These are phyloP conservation scores for Venturia oleaginea DNA, from an alignment of 2,329 filamentous ascomycete genomes.

Conservation along the genomic window DNA sequence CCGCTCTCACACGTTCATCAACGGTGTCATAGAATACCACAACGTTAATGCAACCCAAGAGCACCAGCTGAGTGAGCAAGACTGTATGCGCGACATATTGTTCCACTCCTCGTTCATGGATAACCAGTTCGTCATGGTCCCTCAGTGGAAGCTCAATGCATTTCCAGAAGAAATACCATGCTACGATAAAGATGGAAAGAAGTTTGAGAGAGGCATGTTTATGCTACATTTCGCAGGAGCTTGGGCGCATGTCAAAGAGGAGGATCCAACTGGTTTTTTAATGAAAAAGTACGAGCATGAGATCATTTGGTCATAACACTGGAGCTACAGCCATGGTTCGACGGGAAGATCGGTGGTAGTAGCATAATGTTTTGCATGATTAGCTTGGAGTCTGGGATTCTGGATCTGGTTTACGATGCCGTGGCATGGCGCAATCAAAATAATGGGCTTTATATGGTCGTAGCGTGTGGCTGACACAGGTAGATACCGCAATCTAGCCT, in stretches of 20 bases:
- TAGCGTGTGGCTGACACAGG: too few species aligned
- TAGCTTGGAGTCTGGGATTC: background rate
- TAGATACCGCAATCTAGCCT: background rate
- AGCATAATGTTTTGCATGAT: background rate
- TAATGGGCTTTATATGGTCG: too few species aligned
- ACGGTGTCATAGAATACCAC: conserved; percentile 22
- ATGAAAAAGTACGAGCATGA: conserved; percentile 11
- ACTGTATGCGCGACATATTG: conserved; percentile 28
- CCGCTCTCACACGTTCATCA: conserved; percentile 27
- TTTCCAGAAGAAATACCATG: conserved; percentile 33
- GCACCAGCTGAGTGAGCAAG: conserved; percentile 29
- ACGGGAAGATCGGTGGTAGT: background rate
- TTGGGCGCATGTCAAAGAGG: conserved; percentile 30
- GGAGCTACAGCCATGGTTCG: background rate
- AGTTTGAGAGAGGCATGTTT: conserved; percentile 28
- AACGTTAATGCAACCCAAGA: conserved; percentile 19
- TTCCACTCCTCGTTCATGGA: conserved; percentile 13
- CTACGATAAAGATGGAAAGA: conserved; percentile 22
- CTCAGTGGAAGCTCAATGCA: conserved; percentile 31
- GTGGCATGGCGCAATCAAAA: background rate
- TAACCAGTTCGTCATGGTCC: conserved; percentile 18
- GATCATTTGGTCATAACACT: conserved; percentile 9
- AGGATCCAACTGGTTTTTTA: conserved; percentile 16
- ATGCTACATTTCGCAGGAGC: conserved; percentile 35
- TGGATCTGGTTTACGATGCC: background rate